phyloP scores from a whole-genome alignment of 306 rosid species.

The Corylus avellana region DNA sequence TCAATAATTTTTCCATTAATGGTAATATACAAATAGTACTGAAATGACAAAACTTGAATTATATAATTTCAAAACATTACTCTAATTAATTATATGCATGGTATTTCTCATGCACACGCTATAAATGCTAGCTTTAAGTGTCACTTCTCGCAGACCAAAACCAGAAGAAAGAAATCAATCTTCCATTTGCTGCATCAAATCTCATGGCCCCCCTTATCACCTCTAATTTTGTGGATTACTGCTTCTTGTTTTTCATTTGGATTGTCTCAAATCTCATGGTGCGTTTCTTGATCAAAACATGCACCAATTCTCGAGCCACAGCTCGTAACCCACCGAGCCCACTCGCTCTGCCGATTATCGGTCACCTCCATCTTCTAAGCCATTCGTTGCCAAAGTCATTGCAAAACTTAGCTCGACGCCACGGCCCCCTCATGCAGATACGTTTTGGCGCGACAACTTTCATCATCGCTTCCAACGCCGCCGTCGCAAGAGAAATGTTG shows the following conservation, averaged over 20 bases:
- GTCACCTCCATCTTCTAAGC: conserved; percentile 40
- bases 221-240: conserved; percentile 2
- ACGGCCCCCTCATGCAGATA: not conserved
- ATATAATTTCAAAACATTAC: no score
- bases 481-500: not conserved
- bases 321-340: conserved; percentile 42
- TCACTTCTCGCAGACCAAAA: not conserved
- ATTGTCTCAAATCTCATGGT: conserved; percentile 16
- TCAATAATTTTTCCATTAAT: no score
- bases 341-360: conserved; percentile 44
- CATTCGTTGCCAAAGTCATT: not conserved
- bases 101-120: not conserved
- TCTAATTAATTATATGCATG: not conserved
- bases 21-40: not conserved
- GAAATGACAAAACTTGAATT: no score
- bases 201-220: not conserved
- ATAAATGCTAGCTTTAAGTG: not conserved
- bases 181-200: not conserved
- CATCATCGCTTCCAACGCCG: not conserved
- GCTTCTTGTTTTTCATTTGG: conserved; percentile 17
- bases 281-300: conserved; percentile 15
- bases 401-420: not conserved
- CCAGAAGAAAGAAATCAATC: not conserved
- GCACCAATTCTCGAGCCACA: conserved; percentile 14
- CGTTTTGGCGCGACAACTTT: not conserved